Base-by-base conservation (phyloP, 192 early-diverging fungal species). In the Martensiomyces pterosporus region DNA sequence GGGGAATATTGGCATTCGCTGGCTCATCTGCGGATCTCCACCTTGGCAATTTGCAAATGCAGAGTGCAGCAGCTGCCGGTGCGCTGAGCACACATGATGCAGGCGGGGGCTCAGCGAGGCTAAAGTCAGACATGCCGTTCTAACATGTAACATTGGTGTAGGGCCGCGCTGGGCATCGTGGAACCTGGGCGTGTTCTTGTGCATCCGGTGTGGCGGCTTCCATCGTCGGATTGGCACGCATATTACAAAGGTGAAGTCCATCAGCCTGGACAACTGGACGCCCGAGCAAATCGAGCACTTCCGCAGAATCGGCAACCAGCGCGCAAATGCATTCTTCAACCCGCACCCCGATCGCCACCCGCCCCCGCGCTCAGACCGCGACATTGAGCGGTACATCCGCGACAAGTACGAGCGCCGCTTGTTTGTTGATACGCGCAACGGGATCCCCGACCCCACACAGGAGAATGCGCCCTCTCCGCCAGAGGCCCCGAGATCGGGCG, bases 111-210 rank as follows among this genome's bases (percentile, higher is more conserved):
- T n/a, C n/a, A n/a, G n/a, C n/a, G n/a, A n/a, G n/a, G n/a, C n/a
- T n/a, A n/a, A n/a, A n/a, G n/a, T n/a, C n/a, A n/a, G n/a, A n/a
- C n/a, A n/a, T n/a, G n/a, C n/a, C n/a, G n/a, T n/a, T n/a, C n/a
- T n/a, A n/a, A n/a, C n/a, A n/a, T n/a, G n/a, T n/a, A n/a, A n/a
- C n/a, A n/a, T n/a, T n/a, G n/a, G n/a, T 49, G 9, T 80, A 91
- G 88, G 81, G n/a, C 85, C 89, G 15, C 85, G 85, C 37, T 91
- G 88, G 88, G 82, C 88, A 24, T 92, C 90, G 2, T 88, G 86
- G 84, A 93, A 91, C 60, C 60, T 97, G 29, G 92, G 93, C 4
- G 75, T 93, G 32, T 95, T 98, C 55, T 60, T 98, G 27, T 98
- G 95, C 75, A 95, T 97, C 22, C 79, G 92, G 4, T 98, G 95